A percentile compares a stretch with the other conserved stretches of the same genome.
phyloP scores from a whole-genome alignment of 352 stramenopile genomes.

The Globisporangium okanoganense region DNA sequence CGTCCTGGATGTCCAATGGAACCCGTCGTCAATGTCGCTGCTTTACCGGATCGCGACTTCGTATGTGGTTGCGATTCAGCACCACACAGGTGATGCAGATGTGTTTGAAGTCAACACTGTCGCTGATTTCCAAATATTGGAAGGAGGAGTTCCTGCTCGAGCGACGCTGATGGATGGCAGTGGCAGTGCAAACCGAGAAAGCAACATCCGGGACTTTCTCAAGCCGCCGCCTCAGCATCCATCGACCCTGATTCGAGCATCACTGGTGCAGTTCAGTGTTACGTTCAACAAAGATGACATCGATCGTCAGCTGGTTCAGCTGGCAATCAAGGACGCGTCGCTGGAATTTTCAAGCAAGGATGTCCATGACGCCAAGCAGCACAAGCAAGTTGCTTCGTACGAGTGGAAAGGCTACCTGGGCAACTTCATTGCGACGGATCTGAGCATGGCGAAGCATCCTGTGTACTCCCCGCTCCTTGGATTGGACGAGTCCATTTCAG shows the following conservation, averaged over 20 bases:
- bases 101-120: background rate
- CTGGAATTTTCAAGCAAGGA: conserved; percentile 37
- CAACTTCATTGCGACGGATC: conserved; percentile 71
- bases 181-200: background rate
- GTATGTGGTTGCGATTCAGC: conserved; percentile 53
- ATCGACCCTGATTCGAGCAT: conserved; percentile 42
- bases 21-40: conserved; percentile 75
- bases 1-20: conserved; percentile 79
- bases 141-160: background rate
- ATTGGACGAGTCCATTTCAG: conserved; percentile 33
- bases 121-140: background rate
- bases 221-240: conserved; percentile 11
- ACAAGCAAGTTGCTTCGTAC: conserved; percentile 7
- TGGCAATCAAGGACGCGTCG: conserved; percentile 53
- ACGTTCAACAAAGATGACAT: conserved; percentile 84
- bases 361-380: background rate
- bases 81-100: conserved; percentile 19
- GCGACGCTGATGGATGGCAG: background rate
- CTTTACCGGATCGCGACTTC: conserved; percentile 66
- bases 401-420: conserved; percentile 42
- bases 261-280: conserved; percentile 69
- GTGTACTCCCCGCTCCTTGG: conserved; percentile 68
- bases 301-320: conserved; percentile 55
- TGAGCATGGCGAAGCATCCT: conserved; percentile 64
- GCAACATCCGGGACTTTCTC: background rate